Conservation (phyloP, 805 yeast species). For the Saccharomycopsis fibuligera region DNA sequence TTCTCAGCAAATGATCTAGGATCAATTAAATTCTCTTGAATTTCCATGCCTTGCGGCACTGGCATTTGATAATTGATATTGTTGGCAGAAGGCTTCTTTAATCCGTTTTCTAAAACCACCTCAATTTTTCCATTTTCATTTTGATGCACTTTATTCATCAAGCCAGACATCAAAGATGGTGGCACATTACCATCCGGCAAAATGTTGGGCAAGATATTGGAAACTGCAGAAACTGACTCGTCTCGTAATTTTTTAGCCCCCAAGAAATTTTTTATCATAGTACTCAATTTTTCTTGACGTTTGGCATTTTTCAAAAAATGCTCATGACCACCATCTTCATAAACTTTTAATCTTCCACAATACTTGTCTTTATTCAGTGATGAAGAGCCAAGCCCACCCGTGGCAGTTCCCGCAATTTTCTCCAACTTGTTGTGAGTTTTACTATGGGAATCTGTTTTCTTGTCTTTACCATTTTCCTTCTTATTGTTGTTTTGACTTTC, state of each 20-base stretch:
- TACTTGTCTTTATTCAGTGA: slow-evolving; percentile 8
- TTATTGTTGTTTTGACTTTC: not conserved
- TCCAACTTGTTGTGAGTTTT: not conserved
- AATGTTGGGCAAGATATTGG: slow-evolving; percentile 45
- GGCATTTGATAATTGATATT: not conserved
- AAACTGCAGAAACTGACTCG: slow-evolving; percentile 69
- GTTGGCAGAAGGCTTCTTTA: not conserved
- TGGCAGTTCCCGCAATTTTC: slow-evolving; percentile 1
- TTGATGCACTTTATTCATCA: slow-evolving; percentile 47
- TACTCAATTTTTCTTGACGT: slow-evolving; percentile 69
- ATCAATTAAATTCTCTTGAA: slow-evolving; percentile 27
- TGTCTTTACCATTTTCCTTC: not conserved
- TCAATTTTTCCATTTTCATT: slow-evolving; percentile 35
- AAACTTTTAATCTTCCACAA: slow-evolving; percentile 40
- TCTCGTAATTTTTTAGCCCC: slow-evolving; percentile 67
- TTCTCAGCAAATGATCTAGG: slow-evolving; percentile 68
- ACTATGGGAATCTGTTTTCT: not conserved
- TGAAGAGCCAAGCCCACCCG: slow-evolving; percentile 5
- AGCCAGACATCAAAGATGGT: slow-evolving; percentile 66
- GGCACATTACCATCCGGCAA: slow-evolving; percentile 34
- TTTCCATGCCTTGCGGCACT: slow-evolving; percentile 12
- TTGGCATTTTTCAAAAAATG: slow-evolving; percentile 73
- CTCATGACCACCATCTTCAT: slow-evolving; percentile 70
- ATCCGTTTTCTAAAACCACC: slow-evolving; percentile 23
- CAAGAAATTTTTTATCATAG: slow-evolving; percentile 69